Percentiles rank a stretch among this genome's conserved stretches.
Evolutionary conservation across 495 filamentous ascomycete species (phyloP).

Genomic region (Talaromyces proteolyticus): DNA sequence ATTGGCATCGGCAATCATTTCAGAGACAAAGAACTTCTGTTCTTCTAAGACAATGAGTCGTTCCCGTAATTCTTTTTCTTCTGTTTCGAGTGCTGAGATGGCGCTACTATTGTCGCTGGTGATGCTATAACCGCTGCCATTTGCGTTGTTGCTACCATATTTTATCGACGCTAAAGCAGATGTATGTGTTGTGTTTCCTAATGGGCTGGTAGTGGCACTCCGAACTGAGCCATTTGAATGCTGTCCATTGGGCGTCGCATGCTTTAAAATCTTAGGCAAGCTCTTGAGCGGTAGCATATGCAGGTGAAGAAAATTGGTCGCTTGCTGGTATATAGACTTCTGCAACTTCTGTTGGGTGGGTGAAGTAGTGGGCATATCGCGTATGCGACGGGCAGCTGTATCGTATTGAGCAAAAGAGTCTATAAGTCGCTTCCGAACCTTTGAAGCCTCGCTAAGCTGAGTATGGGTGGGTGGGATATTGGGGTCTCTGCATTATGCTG

Average conservation of each 20-base stretch:
- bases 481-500: conserved; percentile 42
- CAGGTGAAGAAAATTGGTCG: conserved; percentile 77
- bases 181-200: conserved; percentile 17
- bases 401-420: conserved; percentile 92
- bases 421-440: conserved; percentile 83
- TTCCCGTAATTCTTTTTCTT: conserved; percentile 84
- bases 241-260: conserved; percentile 45
- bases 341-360: conserved; percentile 73
- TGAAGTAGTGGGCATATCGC: conserved; percentile 67
- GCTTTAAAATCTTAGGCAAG: conserved; percentile 75
- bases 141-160: conserved; percentile 41
- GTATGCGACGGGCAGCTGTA: conserved; percentile 73
- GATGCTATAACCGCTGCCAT: conserved; percentile 53
- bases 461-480: conserved; percentile 65
- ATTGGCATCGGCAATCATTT: conserved; percentile 81
- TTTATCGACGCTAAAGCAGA: conserved; percentile 55
- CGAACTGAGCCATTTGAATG: conserved; percentile 10
- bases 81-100: conserved; percentile 68
- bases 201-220: conserved; percentile 25
- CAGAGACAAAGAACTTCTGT: conserved; percentile 83
- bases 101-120: conserved; percentile 56
- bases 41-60: conserved; percentile 87
- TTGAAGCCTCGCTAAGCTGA: conserved; percentile 82
- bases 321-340: conserved; percentile 77
- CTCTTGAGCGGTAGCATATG: conserved; percentile 91